Conservation (phyloP, 345 rosid species). For the Eucalyptus globulus region DNA sequence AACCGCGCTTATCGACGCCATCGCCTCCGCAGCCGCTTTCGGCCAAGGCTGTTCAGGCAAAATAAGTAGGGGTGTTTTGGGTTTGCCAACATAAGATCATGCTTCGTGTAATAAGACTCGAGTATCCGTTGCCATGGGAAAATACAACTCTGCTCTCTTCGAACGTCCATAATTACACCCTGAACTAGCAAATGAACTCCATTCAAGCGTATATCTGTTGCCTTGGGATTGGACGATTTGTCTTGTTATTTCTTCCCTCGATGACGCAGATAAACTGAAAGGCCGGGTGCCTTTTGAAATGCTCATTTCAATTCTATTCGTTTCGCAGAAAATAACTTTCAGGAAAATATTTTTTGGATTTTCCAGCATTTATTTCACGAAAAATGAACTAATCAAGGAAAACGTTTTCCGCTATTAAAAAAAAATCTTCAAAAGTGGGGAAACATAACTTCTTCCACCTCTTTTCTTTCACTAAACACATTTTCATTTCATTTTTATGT, state of each 20-base stretch:
- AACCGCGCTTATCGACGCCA: slow-evolving; percentile 63
- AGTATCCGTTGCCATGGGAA: background rate
- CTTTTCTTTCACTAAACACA: too few relatives aligned
- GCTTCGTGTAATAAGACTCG: background rate
- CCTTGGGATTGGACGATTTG: background rate
- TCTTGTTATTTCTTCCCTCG: background rate
- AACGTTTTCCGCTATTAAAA: fast-evolving
- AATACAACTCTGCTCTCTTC: background rate
- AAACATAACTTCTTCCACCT: too few relatives aligned
- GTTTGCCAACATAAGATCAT: background rate
- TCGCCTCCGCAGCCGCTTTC: slow-evolving; percentile 74
- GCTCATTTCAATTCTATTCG: fast-evolving
- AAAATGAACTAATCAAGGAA: fast-evolving
- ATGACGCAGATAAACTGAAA: background rate
- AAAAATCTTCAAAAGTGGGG: fast-evolving
- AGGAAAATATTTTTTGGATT: fast-evolving
- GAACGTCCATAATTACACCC: background rate
- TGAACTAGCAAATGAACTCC: background rate
- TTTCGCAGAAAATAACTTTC: fast-evolving
- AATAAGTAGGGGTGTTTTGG: background rate
- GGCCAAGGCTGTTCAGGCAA: slow-evolving; percentile 41
- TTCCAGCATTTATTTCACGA: fast-evolving
- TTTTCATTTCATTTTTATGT: too few relatives aligned
- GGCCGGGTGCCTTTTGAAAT: background rate
- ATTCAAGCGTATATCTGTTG: background rate